Conservation (phyloP, 805 yeast genomes). For the Allodekkera sacchari region DNA sequence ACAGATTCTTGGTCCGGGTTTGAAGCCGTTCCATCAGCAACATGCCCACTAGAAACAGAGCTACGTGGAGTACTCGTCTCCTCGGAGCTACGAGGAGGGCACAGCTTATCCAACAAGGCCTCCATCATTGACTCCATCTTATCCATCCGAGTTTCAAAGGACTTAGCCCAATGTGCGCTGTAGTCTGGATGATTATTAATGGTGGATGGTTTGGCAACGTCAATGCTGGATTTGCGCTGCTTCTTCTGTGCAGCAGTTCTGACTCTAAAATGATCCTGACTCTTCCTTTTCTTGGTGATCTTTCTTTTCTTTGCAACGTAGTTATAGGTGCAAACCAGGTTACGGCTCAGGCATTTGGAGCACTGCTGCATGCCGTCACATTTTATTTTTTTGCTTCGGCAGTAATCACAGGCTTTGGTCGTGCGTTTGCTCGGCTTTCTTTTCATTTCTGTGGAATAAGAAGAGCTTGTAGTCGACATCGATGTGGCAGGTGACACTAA, state of each 20-base stretch:
- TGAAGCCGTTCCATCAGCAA: too few relatives aligned
- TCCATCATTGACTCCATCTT: conserved; percentile 28
- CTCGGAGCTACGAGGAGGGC: too few relatives aligned
- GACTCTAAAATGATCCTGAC: too few relatives aligned
- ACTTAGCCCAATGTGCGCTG: too few relatives aligned
- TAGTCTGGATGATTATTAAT: background rate
- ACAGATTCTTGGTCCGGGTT: too few relatives aligned
- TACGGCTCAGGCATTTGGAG: conserved; percentile 29
- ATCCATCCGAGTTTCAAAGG: conserved; percentile 22
- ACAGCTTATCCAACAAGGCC: too few relatives aligned
- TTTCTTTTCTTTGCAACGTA: conserved; percentile 25
- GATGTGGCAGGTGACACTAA: too few relatives aligned
- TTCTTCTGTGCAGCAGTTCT: too few relatives aligned
- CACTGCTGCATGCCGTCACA: conserved; percentile 43
- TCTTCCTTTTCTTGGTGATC: conserved; percentile 5
- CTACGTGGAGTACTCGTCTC: too few relatives aligned
- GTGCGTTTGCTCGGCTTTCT: conserved; percentile 22
- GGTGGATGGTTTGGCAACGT: background rate
- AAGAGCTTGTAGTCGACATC: too few relatives aligned
- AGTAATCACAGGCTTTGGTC: conserved; percentile 42
- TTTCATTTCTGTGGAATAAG: too few relatives aligned
- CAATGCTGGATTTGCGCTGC: background rate
- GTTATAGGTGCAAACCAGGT: conserved; percentile 27
- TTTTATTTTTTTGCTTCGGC: conserved; percentile 40
- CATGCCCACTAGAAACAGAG: too few relatives aligned